Evolutionary conservation across 2,329 filamentous ascomycete species (phyloP).

Genomic region (Paecilomyces niveus): DNA sequence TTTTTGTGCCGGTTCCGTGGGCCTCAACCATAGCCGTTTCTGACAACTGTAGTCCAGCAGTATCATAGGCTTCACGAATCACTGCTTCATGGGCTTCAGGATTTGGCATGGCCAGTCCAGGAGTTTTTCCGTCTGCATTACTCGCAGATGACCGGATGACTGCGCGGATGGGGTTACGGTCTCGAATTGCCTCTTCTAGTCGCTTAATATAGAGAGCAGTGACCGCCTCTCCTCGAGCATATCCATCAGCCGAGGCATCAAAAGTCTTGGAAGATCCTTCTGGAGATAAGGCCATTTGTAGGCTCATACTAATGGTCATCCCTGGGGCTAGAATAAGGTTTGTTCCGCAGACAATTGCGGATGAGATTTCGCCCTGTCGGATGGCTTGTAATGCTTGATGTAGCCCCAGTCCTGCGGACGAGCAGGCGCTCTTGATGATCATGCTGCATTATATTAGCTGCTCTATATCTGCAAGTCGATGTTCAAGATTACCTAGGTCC

Average conservation of each 20-base stretch:
- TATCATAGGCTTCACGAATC: conserved; percentile 23
- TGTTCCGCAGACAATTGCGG: too few relatives aligned
- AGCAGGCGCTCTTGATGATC: too few relatives aligned
- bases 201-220: conserved; percentile 24
- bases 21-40: conserved; percentile 28
- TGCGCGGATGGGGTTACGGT: conserved; percentile 26
- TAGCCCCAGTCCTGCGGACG: too few relatives aligned
- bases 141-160: conserved; percentile 23
- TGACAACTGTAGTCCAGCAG: conserved; percentile 17
- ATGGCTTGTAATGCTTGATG: too few relatives aligned
- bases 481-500: too few relatives aligned
- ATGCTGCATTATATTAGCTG: too few relatives aligned
- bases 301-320: conserved; percentile 22
- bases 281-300: conserved; percentile 31
- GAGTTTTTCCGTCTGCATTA: conserved; percentile 22
- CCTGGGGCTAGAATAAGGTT: conserved; percentile 30
- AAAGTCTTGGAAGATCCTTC: conserved; percentile 25
- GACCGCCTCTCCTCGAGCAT: conserved; percentile 29
- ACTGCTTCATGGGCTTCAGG: conserved; percentile 16
- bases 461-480: too few relatives aligned
- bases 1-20: conserved; percentile 28
- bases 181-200: conserved; percentile 21
- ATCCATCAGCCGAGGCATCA: conserved; percentile 24
- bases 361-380: too few relatives aligned
- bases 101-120: conserved; percentile 14